Percentiles rank a stretch among this genome's conserved stretches.
Conservation (phyloP, 176 grass and related monocot genomes). For the Ensete ventricosum region DNA sequence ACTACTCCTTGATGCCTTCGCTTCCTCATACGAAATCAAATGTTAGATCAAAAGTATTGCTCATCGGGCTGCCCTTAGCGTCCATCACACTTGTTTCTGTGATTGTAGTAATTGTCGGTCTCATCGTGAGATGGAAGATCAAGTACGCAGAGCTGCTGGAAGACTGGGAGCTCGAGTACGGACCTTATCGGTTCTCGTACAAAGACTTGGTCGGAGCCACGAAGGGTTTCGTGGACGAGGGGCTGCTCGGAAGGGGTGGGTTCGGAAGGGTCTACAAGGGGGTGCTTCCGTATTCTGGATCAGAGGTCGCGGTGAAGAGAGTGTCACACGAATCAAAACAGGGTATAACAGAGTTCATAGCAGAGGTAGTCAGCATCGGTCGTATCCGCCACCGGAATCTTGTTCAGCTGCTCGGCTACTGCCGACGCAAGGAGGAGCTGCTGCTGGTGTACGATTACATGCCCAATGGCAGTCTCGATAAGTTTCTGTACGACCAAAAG, state of each 20-base stretch:
- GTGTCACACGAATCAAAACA: constrained; percentile 35
- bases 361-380: constrained; percentile 13
- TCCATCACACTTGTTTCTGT: not conserved
- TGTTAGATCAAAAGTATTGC: not conserved
- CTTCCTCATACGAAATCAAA: constrained; percentile 2
- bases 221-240: constrained; percentile 13
- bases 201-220: constrained; percentile 17
- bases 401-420: constrained; percentile 28
- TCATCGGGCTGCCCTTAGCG: constrained; percentile 1
- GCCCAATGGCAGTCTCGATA: constrained; percentile 32
- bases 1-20: constrained; percentile 12
- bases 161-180: constrained; percentile 32
- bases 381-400: constrained; percentile 23
- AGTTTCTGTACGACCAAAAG: constrained; percentile 8
- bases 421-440: constrained; percentile 23
- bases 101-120: not conserved
- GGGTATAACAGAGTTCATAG: too few species aligned
- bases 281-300: constrained; percentile 4
- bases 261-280: constrained; percentile 35
- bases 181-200: constrained; percentile 23
- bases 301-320: constrained; percentile 27
- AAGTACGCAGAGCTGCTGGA: constrained; percentile 25
- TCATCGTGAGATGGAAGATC: not conserved
- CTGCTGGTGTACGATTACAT: constrained; percentile 31
- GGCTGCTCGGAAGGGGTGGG: constrained; percentile 27